phyloP scores from a whole-genome alignment of 1,284 basidiomycete species.

The Termitomyces sp. region DNA sequence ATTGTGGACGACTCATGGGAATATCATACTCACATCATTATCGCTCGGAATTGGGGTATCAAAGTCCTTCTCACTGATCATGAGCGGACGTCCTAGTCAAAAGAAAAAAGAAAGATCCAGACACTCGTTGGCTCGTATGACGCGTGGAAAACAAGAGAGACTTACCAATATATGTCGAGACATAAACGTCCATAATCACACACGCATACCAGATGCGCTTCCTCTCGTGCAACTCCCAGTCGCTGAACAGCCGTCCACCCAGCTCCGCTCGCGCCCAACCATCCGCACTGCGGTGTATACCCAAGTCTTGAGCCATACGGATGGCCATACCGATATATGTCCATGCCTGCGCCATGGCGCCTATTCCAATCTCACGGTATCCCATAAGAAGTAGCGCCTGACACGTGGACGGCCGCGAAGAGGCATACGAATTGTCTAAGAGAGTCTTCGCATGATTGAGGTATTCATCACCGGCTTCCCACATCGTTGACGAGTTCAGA shows the following conservation, averaged over 20 bases:
- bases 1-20: constrained; percentile 1
- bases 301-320: constrained; percentile 82
- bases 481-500: constrained; percentile 59
- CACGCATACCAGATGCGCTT: constrained; percentile 80
- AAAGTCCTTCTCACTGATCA: constrained; percentile 77
- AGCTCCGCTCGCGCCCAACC: constrained; percentile 58
- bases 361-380: constrained; percentile 81
- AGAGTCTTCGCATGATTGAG: constrained; percentile 65
- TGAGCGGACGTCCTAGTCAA: constrained; percentile 57
- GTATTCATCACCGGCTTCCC: constrained; percentile 76
- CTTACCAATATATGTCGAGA: constrained; percentile 73
- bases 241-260: constrained; percentile 56
- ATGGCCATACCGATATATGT: constrained; percentile 75
- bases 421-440: constrained; percentile 63
- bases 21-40: constrained; percentile 46
- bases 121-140: not conserved
- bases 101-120: not conserved
- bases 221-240: constrained; percentile 67
- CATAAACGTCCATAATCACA: constrained; percentile 76
- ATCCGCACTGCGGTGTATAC: constrained; percentile 79
- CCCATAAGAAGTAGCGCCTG: constrained; percentile 77
- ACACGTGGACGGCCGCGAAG: constrained; percentile 61
- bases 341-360: constrained; percentile 86
- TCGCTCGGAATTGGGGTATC: constrained; percentile 68
- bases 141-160: constrained; percentile 8